Base-by-base conservation (phyloP, 768 basidiomycete genomes). In the Boletus subcaerulescens region DNA sequence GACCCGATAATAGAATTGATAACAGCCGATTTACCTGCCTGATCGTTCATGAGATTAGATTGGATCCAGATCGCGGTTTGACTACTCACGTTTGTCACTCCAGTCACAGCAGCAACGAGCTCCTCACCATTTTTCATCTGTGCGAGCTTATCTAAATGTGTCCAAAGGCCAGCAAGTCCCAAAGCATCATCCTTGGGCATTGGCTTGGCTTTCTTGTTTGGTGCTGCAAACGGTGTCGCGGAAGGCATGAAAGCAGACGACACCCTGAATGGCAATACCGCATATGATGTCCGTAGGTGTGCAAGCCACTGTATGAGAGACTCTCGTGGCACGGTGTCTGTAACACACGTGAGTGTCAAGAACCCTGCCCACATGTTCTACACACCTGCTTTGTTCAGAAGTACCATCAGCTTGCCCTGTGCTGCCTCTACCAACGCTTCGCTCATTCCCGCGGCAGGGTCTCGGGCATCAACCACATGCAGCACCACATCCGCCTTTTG, bases 371-470 rank as follows among this genome's bases (percentile, higher is more conserved):
- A 36, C 45, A 32, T 20, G 51, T 47, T 36, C 33, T 45, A 77
- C 86, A 53, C 61, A 91, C 93, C 93, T 60, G 87, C 87, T 76
- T 97, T 97, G 70, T 89, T 95, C 50, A 97, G 69, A 17, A 95
- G 76, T n/a, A 93, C 71, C 18, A 87, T 61, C 13, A 87, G 71
- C 63, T 79, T 79, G 56, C 69, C 80, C 39, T 56, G 68, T 42
- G 67, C 75, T 42, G 74, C 59, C 35, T 70, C 69, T 18, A 74
- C 71, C 45, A 86, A 68, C 20, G 78, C 71, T 66, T 94, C 91
- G 62, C 87, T 90, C 48, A 92, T 78, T 65, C 80, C 85, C 18
- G 88, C 76, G 12, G 81, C 67, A 12, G 94, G 93, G 67, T 96
- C 94, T 45, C 92, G 79, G 2, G 87, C 89, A 66, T 96, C 94